Base-by-base conservation (phyloP, 805 yeast species). In the Candida boleticola region DNA sequence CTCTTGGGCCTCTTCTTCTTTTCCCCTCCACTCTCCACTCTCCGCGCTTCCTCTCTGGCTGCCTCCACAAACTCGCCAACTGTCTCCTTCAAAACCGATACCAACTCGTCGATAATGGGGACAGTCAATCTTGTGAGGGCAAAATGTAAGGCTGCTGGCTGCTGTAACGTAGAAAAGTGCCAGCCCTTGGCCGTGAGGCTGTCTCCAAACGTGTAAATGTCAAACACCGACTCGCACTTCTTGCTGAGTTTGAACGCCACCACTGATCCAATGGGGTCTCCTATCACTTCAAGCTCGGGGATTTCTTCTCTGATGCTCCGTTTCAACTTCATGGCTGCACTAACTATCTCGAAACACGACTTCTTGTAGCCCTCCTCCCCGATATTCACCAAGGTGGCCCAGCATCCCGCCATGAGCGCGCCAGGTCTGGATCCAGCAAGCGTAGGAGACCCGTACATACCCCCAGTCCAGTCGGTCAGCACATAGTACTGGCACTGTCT, bases 371-470 rank as follows among this genome's bases (percentile, higher is more conserved):
- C 98, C n/a, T 79, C 77, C 42, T 79, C 80, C 30, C 99, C 99
- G 42, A 90, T 73, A 48, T 76, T 74, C 35, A 92, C 66, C 75
- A 92, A 66, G 0, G 97, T 89, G 0, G 97, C 95, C 97, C 98
- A 93, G 61, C 98, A 90, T 0, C 97, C 98, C n/a, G 85, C 98
- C 74, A 89, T 85, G 27, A 92, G 70, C 0, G 98, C 97, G 37
- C 99, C 99, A 0, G 98, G 98, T 49, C 98, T 77, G 9, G 96
- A 87, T 1, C 99, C 99, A 0, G 98, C 97, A 38, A 93, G 68
- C 0, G 98, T 93, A 1, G 98, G 97, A 0, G 97, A 88, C 0
- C 97, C 99, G 58, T 92, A 92, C 51, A 92, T 71, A 0, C 99
- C 99, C 25, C 99, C 99, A 3, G 82, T 71, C 99, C 99, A 92